Base-by-base conservation (phyloP, 1,284 basidiomycete genomes). In the Cryptococcus sp. region DNA sequence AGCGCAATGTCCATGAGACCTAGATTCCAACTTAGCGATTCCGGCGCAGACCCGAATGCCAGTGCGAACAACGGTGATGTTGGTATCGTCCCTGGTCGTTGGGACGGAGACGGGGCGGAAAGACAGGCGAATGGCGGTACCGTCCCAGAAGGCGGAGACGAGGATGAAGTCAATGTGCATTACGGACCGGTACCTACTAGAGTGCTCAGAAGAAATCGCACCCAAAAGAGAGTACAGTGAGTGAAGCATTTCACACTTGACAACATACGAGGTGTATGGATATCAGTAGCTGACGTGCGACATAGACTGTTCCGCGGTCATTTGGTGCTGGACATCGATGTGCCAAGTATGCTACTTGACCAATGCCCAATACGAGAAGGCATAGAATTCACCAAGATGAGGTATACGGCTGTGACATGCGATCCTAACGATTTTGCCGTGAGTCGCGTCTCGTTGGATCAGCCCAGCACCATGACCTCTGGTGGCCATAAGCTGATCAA, bases 311-410 rank as follows among this genome's bases (percentile, higher is more conserved):
- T 90, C 78, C 87, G 90, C 62, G 93, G 93, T 3, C 93, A 96
- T 76, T 86, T 94, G 50, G 91, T 96, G 2, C 81, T 93, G 40
- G 93, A 96, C 75, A 85, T 87, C 29, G 84, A 88, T 1, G 91
- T 95, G 1, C 93, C 93, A 0, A 84, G 87, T 13, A 93, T 91
- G 73, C 81, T 95, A 25, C 82, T 95, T 20, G 85, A 90, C 57
- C 85, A 91, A 81, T 91, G 89, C 63, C 80, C 85, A 1, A 78
- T 84, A 62, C 84, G 86, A 55, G 87, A 84, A 52, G 90, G 91
- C 61, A 85, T 89, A 58, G 95, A 99, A 78, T 95, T 93, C 75
- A 92, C 91, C 2, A 89, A 93, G 77, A 92, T 97, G 91, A 85
- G 94, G 7, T 93, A 94, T 78, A 88, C 87, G 1, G 92, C 91